phyloP scores from a whole-genome alignment of 768 basidiomycete species.

The Pleurotus eryngii region DNA sequence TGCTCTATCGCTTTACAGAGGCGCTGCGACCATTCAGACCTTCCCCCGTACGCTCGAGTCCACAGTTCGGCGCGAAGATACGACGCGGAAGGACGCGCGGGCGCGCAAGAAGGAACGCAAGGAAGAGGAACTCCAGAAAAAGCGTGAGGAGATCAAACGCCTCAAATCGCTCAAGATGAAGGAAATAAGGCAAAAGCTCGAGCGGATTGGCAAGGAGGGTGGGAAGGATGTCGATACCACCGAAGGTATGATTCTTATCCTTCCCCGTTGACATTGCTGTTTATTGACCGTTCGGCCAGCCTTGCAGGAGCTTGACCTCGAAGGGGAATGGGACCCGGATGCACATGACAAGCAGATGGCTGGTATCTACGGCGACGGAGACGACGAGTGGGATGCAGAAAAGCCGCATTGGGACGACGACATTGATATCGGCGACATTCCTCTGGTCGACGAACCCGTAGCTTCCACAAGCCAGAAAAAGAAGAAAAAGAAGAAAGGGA shows the following conservation, averaged over 20 bases:
- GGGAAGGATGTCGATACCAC: slow-evolving; percentile 48
- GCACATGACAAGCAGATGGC: slow-evolving; percentile 84
- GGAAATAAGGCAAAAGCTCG: slow-evolving; percentile 74
- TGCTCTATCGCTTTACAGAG: slow-evolving; percentile 33
- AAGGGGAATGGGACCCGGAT: slow-evolving; percentile 90
- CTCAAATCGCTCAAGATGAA: slow-evolving; percentile 83
- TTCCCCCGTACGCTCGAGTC: slow-evolving; percentile 74
- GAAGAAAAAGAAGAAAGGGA: slow-evolving; percentile 60
- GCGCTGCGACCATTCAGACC: slow-evolving; percentile 59
- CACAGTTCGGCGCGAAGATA: slow-evolving; percentile 68
- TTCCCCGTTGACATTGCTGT: background rate
- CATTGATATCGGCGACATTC: slow-evolving; percentile 73
- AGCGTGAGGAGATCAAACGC: slow-evolving; percentile 77
- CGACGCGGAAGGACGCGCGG: slow-evolving; percentile 81
- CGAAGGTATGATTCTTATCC: slow-evolving; percentile 22
- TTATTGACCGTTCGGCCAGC: slow-evolving; percentile 32
- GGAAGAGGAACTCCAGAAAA: slow-evolving; percentile 69
- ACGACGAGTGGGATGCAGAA: slow-evolving; percentile 28
- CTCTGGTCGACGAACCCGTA: slow-evolving; percentile 30
- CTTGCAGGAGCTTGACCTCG: slow-evolving; percentile 72
- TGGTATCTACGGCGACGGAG: slow-evolving; percentile 58
- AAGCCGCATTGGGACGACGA: slow-evolving; percentile 95
- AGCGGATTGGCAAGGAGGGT: slow-evolving; percentile 67
- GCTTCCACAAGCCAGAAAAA: slow-evolving; percentile 24
- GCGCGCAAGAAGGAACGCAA: slow-evolving; percentile 74